A percentile compares a stretch with the other conserved stretches of the same genome.
phyloP scores from a whole-genome alignment of 768 basidiomycete species.

The Xerocomellus amylosporus region DNA sequence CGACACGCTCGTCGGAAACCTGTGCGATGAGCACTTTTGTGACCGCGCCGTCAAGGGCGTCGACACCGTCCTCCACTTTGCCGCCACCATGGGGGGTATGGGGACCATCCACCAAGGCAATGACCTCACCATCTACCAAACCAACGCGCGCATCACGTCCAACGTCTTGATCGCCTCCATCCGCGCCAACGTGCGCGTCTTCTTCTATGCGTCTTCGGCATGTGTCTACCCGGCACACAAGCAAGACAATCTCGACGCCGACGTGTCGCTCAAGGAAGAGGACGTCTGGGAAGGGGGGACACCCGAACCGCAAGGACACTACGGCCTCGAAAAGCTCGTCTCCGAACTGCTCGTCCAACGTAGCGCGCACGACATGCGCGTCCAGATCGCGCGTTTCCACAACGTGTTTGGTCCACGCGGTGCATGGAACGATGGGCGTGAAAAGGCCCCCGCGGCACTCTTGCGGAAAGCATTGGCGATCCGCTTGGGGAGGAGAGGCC shows the following conservation, averaged over 20 bases:
- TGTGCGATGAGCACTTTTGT: slow-evolving; percentile 44
- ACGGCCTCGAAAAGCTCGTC: slow-evolving; percentile 56
- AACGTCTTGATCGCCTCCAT: slow-evolving; percentile 44
- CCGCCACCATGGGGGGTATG: slow-evolving; percentile 66
- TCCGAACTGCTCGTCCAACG: slow-evolving; percentile 46
- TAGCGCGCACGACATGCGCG: slow-evolving; percentile 30
- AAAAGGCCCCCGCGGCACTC: slow-evolving; percentile 58
- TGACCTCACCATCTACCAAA: slow-evolving; percentile 45
- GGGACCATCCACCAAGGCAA: slow-evolving; percentile 54
- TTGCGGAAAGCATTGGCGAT: slow-evolving; percentile 49
- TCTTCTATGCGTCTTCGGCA: slow-evolving; percentile 58
- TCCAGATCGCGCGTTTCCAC: slow-evolving; percentile 55
- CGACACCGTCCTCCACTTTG: slow-evolving; percentile 51
- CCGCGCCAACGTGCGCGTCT: slow-evolving; percentile 38
- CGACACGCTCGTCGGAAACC: slow-evolving; percentile 43
- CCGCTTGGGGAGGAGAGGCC: slow-evolving; percentile 1
- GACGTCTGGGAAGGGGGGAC: slow-evolving; percentile 41
- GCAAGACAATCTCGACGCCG: slow-evolving; percentile 33
- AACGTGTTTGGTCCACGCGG: slow-evolving; percentile 58
- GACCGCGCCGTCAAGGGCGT: slow-evolving; percentile 38
- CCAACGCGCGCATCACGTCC: slow-evolving; percentile 50
- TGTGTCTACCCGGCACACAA: slow-evolving; percentile 53
- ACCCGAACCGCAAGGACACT: slow-evolving; percentile 52
- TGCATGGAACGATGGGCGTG: slow-evolving; percentile 51
- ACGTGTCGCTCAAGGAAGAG: slow-evolving; percentile 45